These are phyloP conservation scores for Eucalyptus globulus DNA, from an alignment of 345 rosid species.

Conservation along the genomic window DNA sequence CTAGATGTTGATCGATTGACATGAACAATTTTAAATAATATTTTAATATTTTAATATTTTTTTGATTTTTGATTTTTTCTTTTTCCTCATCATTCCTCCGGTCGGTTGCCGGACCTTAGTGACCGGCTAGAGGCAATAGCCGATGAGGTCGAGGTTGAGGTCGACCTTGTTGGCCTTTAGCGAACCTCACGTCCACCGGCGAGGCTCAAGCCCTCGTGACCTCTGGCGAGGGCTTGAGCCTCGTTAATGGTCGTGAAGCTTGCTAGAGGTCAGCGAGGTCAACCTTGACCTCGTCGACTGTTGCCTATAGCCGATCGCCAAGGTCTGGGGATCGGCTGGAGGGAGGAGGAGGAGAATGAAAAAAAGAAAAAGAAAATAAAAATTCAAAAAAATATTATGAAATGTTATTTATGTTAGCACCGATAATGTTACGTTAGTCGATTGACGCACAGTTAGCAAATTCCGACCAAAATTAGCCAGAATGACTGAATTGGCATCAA, in stretches of 20 bases:
- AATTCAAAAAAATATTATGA: too few relatives aligned
- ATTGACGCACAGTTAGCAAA: fast-evolving
- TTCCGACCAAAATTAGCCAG: fast-evolving
- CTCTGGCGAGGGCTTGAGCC: fast-evolving
- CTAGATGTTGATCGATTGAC: fast-evolving
- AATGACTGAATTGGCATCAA: fast-evolving
- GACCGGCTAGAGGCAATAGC: fast-evolving
- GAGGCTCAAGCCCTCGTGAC: too few relatives aligned
- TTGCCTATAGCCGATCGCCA: fast-evolving
- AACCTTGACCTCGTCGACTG: fast-evolving
- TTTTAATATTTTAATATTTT: too few relatives aligned
- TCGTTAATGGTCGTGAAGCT: too few relatives aligned
- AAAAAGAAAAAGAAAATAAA: too few relatives aligned
- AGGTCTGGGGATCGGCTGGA: fast-evolving
- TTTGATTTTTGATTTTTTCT: too few relatives aligned
- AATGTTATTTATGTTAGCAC: fast-evolving
- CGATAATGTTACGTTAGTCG: fast-evolving
- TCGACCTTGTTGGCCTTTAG: fast-evolving
- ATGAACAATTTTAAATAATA: fast-evolving
- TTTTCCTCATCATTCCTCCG: fast-evolving
- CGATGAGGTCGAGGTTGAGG: fast-evolving
- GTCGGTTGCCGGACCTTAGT: fast-evolving
- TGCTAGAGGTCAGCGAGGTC: fast-evolving
- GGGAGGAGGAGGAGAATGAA: fast-evolving
- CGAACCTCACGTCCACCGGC: fast-evolving